Evolutionary conservation across 1,284 basidiomycete genomes (phyloP).

Genomic region (Takashimella koratensis): DNA sequence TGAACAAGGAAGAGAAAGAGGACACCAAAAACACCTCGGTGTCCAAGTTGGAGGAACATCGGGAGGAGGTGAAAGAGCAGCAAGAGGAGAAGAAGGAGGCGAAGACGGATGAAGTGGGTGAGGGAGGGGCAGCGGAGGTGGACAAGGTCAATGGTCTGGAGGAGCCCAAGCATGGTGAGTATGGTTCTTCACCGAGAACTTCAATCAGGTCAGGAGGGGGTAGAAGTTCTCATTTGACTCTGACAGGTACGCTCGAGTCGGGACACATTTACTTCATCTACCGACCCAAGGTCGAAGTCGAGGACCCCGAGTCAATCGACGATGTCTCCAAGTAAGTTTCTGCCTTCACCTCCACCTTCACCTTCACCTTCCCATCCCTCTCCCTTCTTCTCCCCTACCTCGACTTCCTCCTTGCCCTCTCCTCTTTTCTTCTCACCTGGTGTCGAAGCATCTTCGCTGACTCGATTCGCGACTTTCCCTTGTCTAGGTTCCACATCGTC

Average conservation of each 20-base stretch:
- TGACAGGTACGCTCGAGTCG: conserved; percentile 39
- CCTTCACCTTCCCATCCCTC: too few species aligned
- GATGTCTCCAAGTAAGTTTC: too few species aligned
- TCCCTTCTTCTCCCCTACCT: too few species aligned
- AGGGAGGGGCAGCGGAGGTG: conserved; percentile 13
- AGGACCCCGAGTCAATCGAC: conserved; percentile 7
- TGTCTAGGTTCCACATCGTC: too few species aligned
- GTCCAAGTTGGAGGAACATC: conserved; percentile 4
- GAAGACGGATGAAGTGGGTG: conserved; percentile 28
- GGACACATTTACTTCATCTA: conserved; percentile 36
- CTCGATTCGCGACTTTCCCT: too few species aligned
- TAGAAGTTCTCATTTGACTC: conserved; percentile 28
- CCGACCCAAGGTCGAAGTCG: conserved; percentile 42
- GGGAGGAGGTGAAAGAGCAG: conserved; percentile 7
- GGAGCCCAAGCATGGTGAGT: conserved; percentile 44
- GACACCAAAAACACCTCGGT: conserved; percentile 6
- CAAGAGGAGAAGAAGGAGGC: conserved; percentile 27
- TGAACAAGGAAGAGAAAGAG: conserved; percentile 6
- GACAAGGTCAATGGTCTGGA: conserved; percentile 37
- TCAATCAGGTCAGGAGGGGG: too few species aligned
- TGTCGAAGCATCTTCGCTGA: too few species aligned
- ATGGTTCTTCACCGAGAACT: conserved; percentile 39
- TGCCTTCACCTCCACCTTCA: too few species aligned
- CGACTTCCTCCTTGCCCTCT: conserved; percentile 34
- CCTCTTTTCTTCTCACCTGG: too few species aligned